phyloP scores from a whole-genome alignment of 371 early-diverging fungal genomes.

The Phascolomyces articulosus region DNA sequence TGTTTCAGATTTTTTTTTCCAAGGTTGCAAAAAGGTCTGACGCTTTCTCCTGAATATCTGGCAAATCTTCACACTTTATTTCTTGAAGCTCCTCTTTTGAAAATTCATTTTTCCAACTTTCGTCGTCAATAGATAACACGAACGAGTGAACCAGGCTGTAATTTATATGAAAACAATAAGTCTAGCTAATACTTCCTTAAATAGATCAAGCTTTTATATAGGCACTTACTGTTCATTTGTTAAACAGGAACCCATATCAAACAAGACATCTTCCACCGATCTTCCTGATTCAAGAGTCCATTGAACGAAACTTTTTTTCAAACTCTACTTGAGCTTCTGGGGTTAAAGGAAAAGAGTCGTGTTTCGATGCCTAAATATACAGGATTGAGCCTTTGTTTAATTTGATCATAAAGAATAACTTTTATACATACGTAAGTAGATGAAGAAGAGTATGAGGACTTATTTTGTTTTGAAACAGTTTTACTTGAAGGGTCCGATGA shows the following conservation, averaged over 20 bases:
- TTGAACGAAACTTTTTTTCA: not conserved
- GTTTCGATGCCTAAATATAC: not conserved
- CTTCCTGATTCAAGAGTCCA: not conserved
- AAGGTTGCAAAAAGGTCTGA: not conserved
- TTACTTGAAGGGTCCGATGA: not conserved
- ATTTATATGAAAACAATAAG: not conserved
- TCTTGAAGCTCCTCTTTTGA: not conserved
- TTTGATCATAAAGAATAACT: conserved; percentile 1
- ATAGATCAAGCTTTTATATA: conserved; percentile 1
- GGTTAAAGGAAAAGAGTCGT: not conserved
- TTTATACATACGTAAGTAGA: not conserved
- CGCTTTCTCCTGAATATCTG: not conserved
- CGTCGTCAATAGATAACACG: not conserved
- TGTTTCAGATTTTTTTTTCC: not conserved
- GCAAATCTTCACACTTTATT: not conserved
- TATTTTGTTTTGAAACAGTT: not conserved
- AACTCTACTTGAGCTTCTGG: conserved; percentile 1
- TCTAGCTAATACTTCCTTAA: not conserved
- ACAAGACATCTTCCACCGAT: not conserved
- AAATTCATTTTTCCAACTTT: not conserved
- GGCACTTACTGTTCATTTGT: conserved; percentile 1
- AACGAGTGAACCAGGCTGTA: conserved; percentile 1
- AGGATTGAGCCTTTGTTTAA: conserved; percentile 1
- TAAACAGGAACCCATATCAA: not conserved
- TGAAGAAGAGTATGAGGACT: not conserved